Conservation (phyloP, 495 filamentous ascomycete genomes). For the Aspergillus biplanus region DNA sequence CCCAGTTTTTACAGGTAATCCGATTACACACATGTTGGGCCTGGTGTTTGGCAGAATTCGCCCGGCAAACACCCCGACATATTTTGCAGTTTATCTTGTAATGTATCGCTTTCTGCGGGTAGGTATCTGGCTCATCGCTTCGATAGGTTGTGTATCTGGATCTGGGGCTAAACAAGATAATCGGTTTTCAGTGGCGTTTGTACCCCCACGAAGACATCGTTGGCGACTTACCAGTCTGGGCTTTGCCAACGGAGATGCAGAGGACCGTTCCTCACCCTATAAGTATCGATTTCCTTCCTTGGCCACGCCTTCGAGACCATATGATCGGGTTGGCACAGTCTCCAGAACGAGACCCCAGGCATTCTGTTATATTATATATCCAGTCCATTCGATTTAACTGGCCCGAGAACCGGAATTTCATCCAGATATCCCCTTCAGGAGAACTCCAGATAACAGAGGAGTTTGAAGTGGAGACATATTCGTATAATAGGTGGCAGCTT, state of each 20-base stretch:
- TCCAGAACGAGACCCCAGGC: not conserved
- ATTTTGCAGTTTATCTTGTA: not conserved
- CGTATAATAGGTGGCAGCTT: not conserved
- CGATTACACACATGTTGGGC: not conserved
- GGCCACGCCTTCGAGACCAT: not conserved
- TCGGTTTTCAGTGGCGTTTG: not conserved
- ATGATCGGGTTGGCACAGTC: not conserved
- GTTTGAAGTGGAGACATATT: not conserved
- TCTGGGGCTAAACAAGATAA: not conserved
- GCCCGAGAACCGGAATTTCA: not conserved
- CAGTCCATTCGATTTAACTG: not conserved
- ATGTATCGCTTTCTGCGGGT: not conserved
- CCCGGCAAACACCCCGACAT: not conserved
- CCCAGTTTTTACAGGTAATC: not conserved
- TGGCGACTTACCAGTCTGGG: not conserved
- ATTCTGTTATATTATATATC: not conserved
- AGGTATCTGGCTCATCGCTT: not conserved
- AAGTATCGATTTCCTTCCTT: not conserved
- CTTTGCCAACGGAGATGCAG: not conserved
- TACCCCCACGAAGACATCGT: not conserved
- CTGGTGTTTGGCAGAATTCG: not conserved
- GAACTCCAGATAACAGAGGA: not conserved
- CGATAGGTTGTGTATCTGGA: not conserved
- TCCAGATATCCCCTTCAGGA: not conserved
- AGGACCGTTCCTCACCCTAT: not conserved